phyloP scores from a whole-genome alignment of 148 eudicot species.

The Selenicereus undatus region DNA sequence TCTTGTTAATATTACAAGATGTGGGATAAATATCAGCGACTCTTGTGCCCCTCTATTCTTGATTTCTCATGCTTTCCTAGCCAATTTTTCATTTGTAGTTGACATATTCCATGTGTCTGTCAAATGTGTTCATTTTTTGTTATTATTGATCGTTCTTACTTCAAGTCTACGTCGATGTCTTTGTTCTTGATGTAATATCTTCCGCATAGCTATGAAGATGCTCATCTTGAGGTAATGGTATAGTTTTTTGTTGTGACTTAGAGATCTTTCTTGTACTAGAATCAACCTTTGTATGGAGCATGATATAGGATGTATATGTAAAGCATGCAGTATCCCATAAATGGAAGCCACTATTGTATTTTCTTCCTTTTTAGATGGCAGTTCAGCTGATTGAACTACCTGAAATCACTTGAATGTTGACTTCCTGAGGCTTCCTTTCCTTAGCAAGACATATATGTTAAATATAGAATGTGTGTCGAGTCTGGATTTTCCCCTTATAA shows the following conservation, averaged over 20 bases:
- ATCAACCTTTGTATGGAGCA: neutral
- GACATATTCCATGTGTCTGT: neutral
- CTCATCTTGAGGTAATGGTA: neutral
- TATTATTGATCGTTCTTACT: neutral
- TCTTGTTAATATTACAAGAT: neutral
- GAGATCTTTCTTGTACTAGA: neutral
- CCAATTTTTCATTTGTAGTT: neutral
- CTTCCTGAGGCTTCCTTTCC: neutral
- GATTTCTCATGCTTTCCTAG: neutral
- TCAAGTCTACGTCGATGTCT: neutral
- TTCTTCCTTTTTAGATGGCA: neutral
- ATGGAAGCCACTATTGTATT: neutral
- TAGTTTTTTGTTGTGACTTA: neutral
- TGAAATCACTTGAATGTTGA: neutral
- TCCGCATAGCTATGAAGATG: neutral
- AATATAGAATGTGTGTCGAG: neutral
- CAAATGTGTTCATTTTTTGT: no score
- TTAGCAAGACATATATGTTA: neutral
- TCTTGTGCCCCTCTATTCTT: neutral
- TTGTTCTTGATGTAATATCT: neutral
- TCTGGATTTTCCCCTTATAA: no score
- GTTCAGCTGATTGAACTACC: neutral
- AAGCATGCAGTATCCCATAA: neutral
- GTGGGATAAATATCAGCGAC: neutral
- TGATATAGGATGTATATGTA: neutral